phyloP scores from a whole-genome alignment of 2,329 filamentous ascomycete species.

The Fusarium pilosicola region DNA sequence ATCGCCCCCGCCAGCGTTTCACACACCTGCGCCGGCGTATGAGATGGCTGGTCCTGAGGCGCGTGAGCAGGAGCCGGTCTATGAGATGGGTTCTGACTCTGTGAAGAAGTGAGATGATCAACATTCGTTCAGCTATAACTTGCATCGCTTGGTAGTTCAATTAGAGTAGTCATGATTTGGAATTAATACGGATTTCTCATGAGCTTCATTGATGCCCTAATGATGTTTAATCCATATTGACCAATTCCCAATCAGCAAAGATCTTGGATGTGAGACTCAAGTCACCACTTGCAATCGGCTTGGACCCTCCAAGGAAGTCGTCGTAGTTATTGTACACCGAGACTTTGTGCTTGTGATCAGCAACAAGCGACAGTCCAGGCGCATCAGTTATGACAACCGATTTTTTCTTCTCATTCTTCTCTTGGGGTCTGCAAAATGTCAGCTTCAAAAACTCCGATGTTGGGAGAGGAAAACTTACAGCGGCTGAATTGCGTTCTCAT shows the following conservation, averaged over 20 bases:
- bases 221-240: not conserved
- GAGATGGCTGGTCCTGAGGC: not conserved
- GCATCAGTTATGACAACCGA: not conserved
- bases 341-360: not conserved
- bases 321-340: not conserved
- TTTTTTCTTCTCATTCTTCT: not conserved
- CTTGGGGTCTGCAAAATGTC: not conserved
- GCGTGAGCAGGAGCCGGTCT: not conserved
- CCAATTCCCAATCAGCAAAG: not conserved
- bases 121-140: not conserved
- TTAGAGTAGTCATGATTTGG: not conserved
- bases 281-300: not conserved
- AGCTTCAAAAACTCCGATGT: accelerated
- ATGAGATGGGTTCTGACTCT: not conserved
- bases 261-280: not conserved
- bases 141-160: not conserved
- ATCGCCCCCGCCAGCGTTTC: not conserved
- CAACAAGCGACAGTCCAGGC: not conserved
- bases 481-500: not conserved
- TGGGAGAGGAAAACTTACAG: not conserved
- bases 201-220: accelerated
- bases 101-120: not conserved
- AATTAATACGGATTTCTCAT: not conserved
- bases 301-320: not conserved
- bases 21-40: not conserved